These are phyloP conservation scores for Camellia sinensis DNA, from an alignment of 148 eudicot species.

Conservation along the genomic window DNA sequence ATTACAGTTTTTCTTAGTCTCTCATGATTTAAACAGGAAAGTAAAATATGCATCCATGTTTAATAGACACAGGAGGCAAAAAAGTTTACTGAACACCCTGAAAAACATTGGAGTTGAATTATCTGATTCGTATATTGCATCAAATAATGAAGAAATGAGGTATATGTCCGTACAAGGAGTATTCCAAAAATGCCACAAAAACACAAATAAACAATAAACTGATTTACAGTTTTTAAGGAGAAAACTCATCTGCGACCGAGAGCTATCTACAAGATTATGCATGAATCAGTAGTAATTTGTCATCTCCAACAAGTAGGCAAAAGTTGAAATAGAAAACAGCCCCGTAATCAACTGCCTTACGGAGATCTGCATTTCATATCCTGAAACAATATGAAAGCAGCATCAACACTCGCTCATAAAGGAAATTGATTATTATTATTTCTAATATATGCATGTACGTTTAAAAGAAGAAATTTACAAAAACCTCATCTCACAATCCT, in stretches of 20 bases:
- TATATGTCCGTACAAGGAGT: conserved; percentile 42
- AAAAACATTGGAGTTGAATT: neutral
- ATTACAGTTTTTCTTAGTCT: neutral
- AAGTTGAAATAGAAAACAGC: conserved; percentile 10
- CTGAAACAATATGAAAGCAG: conserved; percentile 13
- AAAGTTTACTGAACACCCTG: neutral
- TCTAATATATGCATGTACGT: neutral
- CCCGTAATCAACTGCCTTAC: neutral
- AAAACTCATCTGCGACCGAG: conserved; percentile 91
- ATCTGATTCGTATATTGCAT: conserved; percentile 15
- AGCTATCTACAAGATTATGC: conserved; percentile 71
- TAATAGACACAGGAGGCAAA: neutral
- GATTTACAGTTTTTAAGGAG: conserved; percentile 74
- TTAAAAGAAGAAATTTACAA: neutral
- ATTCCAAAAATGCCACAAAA: conserved; percentile 26
- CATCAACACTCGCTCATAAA: neutral
- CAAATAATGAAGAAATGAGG: conserved; percentile 20
- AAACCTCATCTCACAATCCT: neutral
- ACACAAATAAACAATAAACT: conserved; percentile 25
- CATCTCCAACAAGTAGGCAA: conserved; percentile 17
- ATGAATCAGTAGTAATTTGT: conserved; percentile 33
- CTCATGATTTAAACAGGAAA: neutral
- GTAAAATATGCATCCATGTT: neutral
- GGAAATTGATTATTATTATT: neutral
- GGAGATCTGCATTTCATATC: neutral